A percentile compares a stretch with the other conserved stretches of the same genome.
phyloP scores from a whole-genome alignment of 2,329 filamentous ascomycete genomes.

The Colletotrichum sp. region DNA sequence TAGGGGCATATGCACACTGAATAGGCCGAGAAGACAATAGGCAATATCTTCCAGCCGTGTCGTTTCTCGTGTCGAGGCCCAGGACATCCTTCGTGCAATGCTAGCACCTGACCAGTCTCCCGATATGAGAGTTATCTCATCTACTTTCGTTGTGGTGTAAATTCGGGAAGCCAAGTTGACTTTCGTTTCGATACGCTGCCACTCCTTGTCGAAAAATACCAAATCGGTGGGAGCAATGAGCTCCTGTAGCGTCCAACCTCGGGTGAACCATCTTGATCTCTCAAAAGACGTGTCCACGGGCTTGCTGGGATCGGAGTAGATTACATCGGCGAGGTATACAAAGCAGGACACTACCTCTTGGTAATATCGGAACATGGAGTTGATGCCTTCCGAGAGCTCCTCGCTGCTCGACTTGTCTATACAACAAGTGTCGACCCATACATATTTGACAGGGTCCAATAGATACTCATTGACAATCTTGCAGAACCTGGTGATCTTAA shows the following conservation, averaged over 20 bases:
- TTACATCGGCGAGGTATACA: slow-evolving; percentile 5
- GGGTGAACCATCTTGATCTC: slow-evolving; percentile 3
- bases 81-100: slow-evolving; percentile 33
- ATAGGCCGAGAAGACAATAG: slow-evolving; percentile 33
- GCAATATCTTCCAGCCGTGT: slow-evolving; percentile 28
- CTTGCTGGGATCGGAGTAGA: background rate
- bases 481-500: background rate
- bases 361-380: slow-evolving; percentile 22
- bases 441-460: background rate
- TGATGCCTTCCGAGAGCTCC: slow-evolving; percentile 17
- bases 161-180: background rate
- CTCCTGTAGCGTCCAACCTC: slow-evolving; percentile 25
- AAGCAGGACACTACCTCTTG: slow-evolving; percentile 1
- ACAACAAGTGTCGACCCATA: slow-evolving; percentile 23
- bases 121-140: background rate
- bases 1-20: slow-evolving; percentile 31
- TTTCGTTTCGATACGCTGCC: background rate
- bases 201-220: slow-evolving; percentile 10
- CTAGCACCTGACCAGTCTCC: slow-evolving; percentile 4
- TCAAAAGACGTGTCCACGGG: background rate
- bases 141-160: background rate
- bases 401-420: slow-evolving; percentile 16
- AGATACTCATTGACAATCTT: background rate
- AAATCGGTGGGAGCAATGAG: slow-evolving; percentile 15
- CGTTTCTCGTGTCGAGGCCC: slow-evolving; percentile 28